Conservation (phyloP, 2,329 filamentous ascomycete genomes). For the Paraphaeosphaeria minitans region DNA sequence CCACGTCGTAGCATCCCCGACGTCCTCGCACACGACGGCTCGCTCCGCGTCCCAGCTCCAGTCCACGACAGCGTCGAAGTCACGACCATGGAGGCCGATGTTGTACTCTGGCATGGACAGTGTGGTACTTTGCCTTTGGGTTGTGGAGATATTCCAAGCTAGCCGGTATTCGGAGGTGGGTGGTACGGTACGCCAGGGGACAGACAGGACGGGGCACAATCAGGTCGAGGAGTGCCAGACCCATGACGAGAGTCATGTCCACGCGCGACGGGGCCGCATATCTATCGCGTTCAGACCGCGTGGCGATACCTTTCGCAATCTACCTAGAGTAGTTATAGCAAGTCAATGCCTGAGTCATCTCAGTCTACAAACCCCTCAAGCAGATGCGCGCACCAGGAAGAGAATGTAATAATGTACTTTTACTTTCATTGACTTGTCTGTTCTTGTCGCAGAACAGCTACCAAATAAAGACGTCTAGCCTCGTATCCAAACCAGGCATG, state of each 20-base stretch:
- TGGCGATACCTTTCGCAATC: background rate
- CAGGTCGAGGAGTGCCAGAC: constrained; percentile 6
- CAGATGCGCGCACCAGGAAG: background rate
- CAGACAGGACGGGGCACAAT: background rate
- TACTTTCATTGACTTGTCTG: background rate
- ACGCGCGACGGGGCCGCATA: constrained; percentile 2
- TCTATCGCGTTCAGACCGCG: constrained; percentile 1
- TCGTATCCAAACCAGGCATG: background rate
- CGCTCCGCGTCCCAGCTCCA: background rate
- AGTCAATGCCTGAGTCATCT: too few species aligned
- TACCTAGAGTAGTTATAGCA: background rate
- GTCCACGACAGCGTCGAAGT: background rate
- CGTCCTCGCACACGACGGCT: background rate
- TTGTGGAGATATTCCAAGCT: background rate
- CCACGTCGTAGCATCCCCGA: background rate
- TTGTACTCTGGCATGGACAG: constrained; percentile 11
- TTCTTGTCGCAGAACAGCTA: background rate
- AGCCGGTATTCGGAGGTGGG: constrained; percentile 7
- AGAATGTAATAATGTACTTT: background rate
- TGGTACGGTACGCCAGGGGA: background rate
- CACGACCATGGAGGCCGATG: constrained; percentile 11
- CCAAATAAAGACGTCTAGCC: too few species aligned
- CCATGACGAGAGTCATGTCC: constrained; percentile 5
- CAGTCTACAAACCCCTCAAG: background rate
- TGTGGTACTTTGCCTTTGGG: constrained; percentile 20